Base-by-base conservation (phyloP, 176 grass and related monocot species). In the Oropetium thomaeum region DNA sequence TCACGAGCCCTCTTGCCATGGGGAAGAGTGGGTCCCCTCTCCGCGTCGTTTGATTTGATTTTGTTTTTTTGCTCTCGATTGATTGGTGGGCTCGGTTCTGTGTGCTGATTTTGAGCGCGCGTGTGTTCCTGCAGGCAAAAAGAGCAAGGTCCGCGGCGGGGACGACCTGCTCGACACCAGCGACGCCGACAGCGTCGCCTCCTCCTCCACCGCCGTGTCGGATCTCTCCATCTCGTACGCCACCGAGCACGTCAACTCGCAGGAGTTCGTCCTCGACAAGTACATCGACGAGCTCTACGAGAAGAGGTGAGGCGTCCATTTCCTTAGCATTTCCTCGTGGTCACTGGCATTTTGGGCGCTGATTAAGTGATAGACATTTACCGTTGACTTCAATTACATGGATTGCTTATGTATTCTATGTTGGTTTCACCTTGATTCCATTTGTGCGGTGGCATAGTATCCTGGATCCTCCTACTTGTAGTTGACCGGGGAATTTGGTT, bases 201-300 rank as follows among this genome's bases (percentile, higher is more conserved):
- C 96, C 17, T 75, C 72, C 8, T 78, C 74, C 62, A 81, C 82
- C 22, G 82, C 77, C 41, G 17, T 82, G 1, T 75, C 81, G 63
- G 85, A 83, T 84, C 72, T 76, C 63, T 79, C 95, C 61, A 84
- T 93, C 66, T 80, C 83, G n/a, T 65, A 95, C 75, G 74, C 58
- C 30, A 90, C 86, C 14, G 91, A 94, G 75, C 62, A 82, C 37
- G 67, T 94, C 44, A 95, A 74, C 71, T 99, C 96, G 45, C 75
- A 88, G 34, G 96, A 99, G 48, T 99, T 92, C 66, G 81, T 82
- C 29, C 82, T 99, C 33, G 91, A 99, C 71, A 86, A 90, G 63
- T 89, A 86, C 79, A 89, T 92, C 47, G 91, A 99, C 54, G 84
- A 76, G 16, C 96, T 99, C 76, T 92, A 99, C 63, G 96, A 99